A percentile compares a stretch with the other conserved stretches of the same genome.
Evolutionary conservation across 176 grass and related monocot species (phyloP).

Genomic region (Zoysia japonica): DNA sequence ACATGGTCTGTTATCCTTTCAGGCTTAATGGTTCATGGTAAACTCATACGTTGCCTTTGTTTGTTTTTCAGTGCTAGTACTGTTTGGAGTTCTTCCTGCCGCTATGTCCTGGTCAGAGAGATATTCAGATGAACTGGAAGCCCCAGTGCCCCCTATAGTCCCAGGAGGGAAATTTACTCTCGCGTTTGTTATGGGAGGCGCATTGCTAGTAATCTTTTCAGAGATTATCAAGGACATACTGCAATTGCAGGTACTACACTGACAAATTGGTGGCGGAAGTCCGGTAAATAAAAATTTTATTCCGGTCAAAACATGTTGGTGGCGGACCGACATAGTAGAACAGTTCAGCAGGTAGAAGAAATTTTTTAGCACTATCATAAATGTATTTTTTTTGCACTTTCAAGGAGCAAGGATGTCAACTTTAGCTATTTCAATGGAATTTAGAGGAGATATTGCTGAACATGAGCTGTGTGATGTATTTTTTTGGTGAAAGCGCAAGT

Average conservation of each 20-base stretch:
- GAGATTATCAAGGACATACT: slow-evolving; percentile 74
- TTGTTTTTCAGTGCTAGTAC: slow-evolving; percentile 65
- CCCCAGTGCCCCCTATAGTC: slow-evolving; percentile 51
- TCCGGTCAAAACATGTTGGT: no score
- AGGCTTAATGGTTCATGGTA: not conserved
- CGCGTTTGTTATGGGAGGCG: slow-evolving; percentile 53
- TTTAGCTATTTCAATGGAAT: not conserved
- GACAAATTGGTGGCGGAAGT: slow-evolving; percentile 9
- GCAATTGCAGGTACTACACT: slow-evolving; percentile 50
- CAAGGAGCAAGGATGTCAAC: not conserved
- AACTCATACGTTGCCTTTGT: slow-evolving; percentile 37
- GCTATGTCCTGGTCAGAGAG: slow-evolving; percentile 99
- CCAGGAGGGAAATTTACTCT: slow-evolving; percentile 80
- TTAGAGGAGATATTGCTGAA: not conserved
- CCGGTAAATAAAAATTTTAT: no score
- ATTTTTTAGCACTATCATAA: not conserved
- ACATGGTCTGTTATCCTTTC: slow-evolving; percentile 1
- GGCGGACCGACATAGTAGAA: not conserved
- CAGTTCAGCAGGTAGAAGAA: slow-evolving; percentile 12
- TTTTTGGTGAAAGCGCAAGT: not conserved
- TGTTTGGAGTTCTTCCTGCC: slow-evolving; percentile 85
- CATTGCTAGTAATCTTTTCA: slow-evolving; percentile 69
- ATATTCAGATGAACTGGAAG: slow-evolving; percentile 59
- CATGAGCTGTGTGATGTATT: not conserved
- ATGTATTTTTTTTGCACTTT: not conserved